phyloP scores from a whole-genome alignment of 768 basidiomycete species.

The Leucosporidium yakuticum region DNA sequence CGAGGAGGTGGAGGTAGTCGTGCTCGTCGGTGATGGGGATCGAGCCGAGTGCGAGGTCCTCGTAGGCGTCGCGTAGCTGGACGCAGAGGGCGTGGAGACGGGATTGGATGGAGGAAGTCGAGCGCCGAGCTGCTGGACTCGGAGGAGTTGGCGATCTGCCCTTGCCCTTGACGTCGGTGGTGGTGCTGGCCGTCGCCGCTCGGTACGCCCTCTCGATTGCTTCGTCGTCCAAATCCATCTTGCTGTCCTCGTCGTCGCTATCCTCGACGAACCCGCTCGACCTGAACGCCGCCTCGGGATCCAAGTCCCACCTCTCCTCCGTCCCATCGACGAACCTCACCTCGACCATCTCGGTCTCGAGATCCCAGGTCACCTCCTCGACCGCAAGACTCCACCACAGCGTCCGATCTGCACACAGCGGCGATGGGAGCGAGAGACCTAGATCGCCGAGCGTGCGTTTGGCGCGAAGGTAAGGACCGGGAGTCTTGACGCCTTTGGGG shows the following conservation, averaged over 20 bases:
- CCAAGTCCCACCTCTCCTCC: constrained; percentile 22
- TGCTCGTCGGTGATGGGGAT: background rate
- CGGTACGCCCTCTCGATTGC: background rate
- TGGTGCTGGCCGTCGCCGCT: too few species aligned
- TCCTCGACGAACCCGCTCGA: background rate
- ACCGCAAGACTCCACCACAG: constrained; percentile 18
- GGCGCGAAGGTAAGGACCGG: background rate
- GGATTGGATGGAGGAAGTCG: background rate
- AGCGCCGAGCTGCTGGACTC: background rate
- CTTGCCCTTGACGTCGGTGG: too few species aligned
- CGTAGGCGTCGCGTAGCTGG: constrained; percentile 28
- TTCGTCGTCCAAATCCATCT: background rate
- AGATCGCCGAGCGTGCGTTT: background rate
- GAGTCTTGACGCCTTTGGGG: background rate
- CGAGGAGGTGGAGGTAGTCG: constrained; percentile 6
- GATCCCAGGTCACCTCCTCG: constrained; percentile 12
- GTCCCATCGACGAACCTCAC: constrained; percentile 19
- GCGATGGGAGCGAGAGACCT: background rate
- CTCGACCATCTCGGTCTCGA: constrained; percentile 9
- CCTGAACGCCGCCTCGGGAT: background rate
- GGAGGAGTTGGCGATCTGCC: background rate
- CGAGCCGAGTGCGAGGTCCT: constrained; percentile 12
- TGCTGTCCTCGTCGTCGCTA: background rate
- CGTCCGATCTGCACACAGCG: constrained; percentile 3
- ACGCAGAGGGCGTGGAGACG: background rate